phyloP scores from a whole-genome alignment of 164 flowering plant genomes.

The Magnolia sinica region DNA sequence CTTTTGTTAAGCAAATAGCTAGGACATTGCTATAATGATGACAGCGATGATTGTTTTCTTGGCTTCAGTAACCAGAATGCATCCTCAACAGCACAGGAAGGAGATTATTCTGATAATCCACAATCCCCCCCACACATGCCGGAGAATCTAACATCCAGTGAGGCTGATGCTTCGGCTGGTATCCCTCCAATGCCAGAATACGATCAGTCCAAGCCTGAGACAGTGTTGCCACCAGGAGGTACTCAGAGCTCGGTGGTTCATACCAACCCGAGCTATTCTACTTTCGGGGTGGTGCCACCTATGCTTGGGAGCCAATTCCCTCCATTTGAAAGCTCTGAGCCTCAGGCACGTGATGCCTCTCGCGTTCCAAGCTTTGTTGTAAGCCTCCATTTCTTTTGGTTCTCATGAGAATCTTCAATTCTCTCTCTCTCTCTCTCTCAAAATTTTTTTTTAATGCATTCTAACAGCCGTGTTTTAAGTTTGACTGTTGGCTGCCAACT shows the following conservation, averaged over 20 bases:
- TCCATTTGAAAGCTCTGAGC: conserved; percentile 58
- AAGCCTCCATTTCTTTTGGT: conserved; percentile 25
- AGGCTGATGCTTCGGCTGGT: conserved; percentile 38
- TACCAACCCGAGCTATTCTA: conserved; percentile 45
- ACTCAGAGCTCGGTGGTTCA: conserved; percentile 53
- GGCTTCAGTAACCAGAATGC: conserved; percentile 44
- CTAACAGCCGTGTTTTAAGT: too few species aligned
- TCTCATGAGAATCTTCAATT: not conserved
- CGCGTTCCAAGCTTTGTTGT: conserved; percentile 67
- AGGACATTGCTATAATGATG: not conserved
- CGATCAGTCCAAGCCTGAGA: conserved; percentile 51
- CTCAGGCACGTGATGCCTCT: conserved; percentile 70
- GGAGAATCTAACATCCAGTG: conserved; percentile 36
- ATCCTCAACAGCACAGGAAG: conserved; percentile 32
- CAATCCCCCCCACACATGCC: conserved; percentile 30
- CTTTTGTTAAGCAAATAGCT: too few species aligned
- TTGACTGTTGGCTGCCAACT: not conserved
- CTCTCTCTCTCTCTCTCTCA: not conserved
- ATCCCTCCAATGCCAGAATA: conserved; percentile 30
- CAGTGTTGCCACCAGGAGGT: conserved; percentile 40
- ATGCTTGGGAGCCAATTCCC: conserved; percentile 53
- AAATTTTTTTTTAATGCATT: too few species aligned
- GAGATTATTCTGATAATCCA: conserved; percentile 35
- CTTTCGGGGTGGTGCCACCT: conserved; percentile 57
- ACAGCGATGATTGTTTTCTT: not conserved